Percentiles rank a stretch among this genome's conserved stretches.
phyloP scores from a whole-genome alignment of 2,329 filamentous ascomycete genomes.

The Fusarium nurragi region DNA sequence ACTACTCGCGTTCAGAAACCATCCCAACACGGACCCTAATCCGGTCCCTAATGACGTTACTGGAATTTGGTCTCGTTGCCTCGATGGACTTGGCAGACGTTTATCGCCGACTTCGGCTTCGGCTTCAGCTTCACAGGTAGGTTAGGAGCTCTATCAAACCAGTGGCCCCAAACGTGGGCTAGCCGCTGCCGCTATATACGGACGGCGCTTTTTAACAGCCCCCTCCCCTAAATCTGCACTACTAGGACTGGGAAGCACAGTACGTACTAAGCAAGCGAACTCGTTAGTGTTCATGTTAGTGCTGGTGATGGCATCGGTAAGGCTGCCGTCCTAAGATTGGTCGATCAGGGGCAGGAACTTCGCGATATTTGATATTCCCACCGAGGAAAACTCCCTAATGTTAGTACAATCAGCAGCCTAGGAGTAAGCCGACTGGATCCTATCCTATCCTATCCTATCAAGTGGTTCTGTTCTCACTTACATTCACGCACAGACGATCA shows the following conservation, averaged over 20 bases:
- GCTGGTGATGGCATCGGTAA: slow-evolving; percentile 3
- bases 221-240: slow-evolving; percentile 22
- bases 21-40: slow-evolving; percentile 8
- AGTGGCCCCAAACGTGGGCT: slow-evolving; percentile 33
- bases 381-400: background rate
- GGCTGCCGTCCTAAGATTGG: slow-evolving; percentile 11
- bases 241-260: background rate
- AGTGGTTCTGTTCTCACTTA: background rate
- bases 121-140: slow-evolving; percentile 2
- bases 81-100: background rate
- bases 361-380: slow-evolving; percentile 13
- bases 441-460: background rate
- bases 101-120: slow-evolving; percentile 8
- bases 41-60: background rate
- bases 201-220: slow-evolving; percentile 13
- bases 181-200: slow-evolving; percentile 36
- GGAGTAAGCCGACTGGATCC: background rate
- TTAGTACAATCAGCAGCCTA: background rate
- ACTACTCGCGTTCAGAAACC: slow-evolving; percentile 6
- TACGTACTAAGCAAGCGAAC: background rate
- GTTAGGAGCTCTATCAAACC: slow-evolving; percentile 7
- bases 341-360: slow-evolving; percentile 17
- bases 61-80: slow-evolving; percentile 1
- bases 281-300: background rate
- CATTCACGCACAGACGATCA: slow-evolving; percentile 11